Percentiles rank a stretch among this genome's conserved stretches.
Evolutionary conservation across 1,139 yeast species (phyloP).

Genomic region (Debaryomycetaceae sp.): DNA sequence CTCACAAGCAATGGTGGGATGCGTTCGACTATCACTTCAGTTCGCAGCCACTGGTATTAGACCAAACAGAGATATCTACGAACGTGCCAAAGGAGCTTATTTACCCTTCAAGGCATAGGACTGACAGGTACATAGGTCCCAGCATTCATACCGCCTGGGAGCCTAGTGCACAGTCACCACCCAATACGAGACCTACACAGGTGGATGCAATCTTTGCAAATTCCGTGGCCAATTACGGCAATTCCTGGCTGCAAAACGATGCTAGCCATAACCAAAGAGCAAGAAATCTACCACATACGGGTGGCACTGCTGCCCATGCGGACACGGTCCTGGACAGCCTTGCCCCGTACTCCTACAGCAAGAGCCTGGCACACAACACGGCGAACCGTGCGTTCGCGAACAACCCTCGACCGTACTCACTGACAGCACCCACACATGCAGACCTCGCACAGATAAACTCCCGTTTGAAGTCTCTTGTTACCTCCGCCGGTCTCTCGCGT

Average conservation of each 20-base stretch:
- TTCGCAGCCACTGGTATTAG: neutral
- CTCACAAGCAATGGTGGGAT: conserved; percentile 44
- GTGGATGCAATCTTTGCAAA: neutral
- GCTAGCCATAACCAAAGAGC: neutral
- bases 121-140: neutral
- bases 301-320: neutral
- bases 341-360: neutral
- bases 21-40: conserved; percentile 20
- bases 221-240: neutral
- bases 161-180: neutral
- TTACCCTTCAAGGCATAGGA: neutral
- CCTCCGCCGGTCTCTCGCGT: neutral
- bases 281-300: neutral
- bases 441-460: neutral
- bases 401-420: neutral
- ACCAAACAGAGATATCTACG: neutral
- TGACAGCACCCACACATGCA: neutral
- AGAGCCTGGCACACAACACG: neutral
- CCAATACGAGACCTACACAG: neutral
- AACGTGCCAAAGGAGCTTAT: neutral
- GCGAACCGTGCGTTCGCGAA: neutral
- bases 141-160: conserved; percentile 1
- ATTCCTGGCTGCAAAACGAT: neutral
- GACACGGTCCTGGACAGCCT: neutral
- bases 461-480: neutral